Base-by-base conservation (phyloP, 2,329 filamentous ascomycete species). In the Fusarium nygamai region DNA sequence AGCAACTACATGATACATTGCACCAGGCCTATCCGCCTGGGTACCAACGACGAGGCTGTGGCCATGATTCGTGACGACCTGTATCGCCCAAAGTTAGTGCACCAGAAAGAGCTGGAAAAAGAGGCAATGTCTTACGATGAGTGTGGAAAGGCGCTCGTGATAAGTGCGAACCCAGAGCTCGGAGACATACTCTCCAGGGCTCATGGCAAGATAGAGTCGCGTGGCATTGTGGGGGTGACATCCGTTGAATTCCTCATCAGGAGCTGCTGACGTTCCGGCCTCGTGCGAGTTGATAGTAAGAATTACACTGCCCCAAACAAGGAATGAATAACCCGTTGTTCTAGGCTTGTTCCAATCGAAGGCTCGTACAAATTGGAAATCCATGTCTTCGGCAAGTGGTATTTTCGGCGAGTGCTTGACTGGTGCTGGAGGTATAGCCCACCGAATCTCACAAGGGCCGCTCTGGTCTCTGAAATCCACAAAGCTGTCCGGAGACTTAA, bases 331-430 rank as follows among this genome's bases (percentile, higher is more conserved):
- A 0, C 29, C 47, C n/a, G 1, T 0, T 10, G 39, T 43, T 5
- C 19, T 3, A 2, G 59, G n/a, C 5, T 54, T 43, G 3, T 61
- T 61, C 47, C 38, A 61, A 6, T 54, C 29, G 1, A 61, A 16
- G 16, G 36, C n/a, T 1, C 31, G 46, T 24, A 53, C 14, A 1
- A 43, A 43, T 29, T 12, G 5, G 3, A 0, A 6, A 0, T 8
- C 17, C 0, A 46, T 0, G 5, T 0, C 6, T 0, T 1, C 1
- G 17, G 24, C 2, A 51, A 56, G 24, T 27, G 51, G 51, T 0
- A 39, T 16, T 39, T 39, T 56, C 7, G 53, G 53, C 16, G 22
- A 41, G 17, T 56, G 54, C 31, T 34, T 34, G 6, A 22, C 13
- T 24, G 22, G 19, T 11, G 33, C 24, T 1, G 39, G 2, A 0